Evolutionary conservation across 2,329 filamentous ascomycete genomes (phyloP).

Genomic region (Nemania sp.): DNA sequence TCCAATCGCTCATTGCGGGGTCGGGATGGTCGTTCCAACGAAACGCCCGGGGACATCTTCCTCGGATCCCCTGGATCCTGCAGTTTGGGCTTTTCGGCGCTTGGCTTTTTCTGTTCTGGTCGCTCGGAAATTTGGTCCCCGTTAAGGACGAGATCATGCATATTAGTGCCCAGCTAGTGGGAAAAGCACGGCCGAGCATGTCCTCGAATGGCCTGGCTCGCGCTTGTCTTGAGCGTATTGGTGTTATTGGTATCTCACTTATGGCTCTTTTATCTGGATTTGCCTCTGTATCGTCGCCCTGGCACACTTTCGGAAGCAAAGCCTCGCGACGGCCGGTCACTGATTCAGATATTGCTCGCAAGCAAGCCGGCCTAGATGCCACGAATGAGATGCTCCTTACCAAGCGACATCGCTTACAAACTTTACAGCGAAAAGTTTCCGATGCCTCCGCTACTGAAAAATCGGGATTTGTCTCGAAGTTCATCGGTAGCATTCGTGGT

Average conservation of each 20-base stretch:
- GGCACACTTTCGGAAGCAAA: conserved; percentile 76
- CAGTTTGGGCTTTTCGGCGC: conserved; percentile 63
- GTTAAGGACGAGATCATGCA: conserved; percentile 46
- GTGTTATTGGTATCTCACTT: conserved; percentile 80
- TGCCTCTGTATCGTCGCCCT: conserved; percentile 83
- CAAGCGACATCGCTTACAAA: conserved; percentile 73
- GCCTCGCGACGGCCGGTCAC: conserved; percentile 62
- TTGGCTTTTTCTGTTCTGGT: conserved; percentile 80
- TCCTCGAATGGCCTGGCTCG: conserved; percentile 48
- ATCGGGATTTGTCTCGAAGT: conserved; percentile 69
- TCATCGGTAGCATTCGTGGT: conserved; percentile 72
- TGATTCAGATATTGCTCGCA: conserved; percentile 74
- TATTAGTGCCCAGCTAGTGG: conserved; percentile 43
- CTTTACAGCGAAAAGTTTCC: conserved; percentile 65
- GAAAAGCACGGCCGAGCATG: conserved; percentile 45
- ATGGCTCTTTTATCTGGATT: conserved; percentile 91
- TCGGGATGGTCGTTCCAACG: conserved; percentile 66
- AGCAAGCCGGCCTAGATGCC: conserved; percentile 76
- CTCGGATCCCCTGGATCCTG: conserved; percentile 65
- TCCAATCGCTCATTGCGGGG: conserved; percentile 64
- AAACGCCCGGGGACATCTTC: conserved; percentile 57
- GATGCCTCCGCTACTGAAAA: conserved; percentile 46
- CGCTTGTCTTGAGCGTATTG: conserved; percentile 69
- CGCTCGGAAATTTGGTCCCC: conserved; percentile 66
- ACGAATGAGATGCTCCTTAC: conserved; percentile 77